Evolutionary conservation across 164 flowering plant species (phyloP), one percentile per base, ranked within the genome.

Genomic region (Macadamia integrifolia): DNA sequence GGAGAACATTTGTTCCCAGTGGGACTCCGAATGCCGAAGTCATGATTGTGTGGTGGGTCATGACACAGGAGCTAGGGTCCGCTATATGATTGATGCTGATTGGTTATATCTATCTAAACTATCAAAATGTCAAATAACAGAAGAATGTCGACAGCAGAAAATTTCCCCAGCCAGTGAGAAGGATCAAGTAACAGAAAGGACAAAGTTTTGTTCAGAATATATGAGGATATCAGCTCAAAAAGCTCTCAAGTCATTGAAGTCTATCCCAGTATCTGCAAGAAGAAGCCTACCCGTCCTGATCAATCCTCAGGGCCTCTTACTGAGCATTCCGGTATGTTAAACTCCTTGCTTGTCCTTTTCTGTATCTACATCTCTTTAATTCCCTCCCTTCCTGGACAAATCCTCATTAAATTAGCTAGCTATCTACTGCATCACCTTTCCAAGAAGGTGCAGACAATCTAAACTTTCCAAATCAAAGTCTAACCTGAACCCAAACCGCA

Each of bases 281-380:
- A 88, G 94, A 86, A 73, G 88, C 75, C 74, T 93, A 9, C 98
- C 97, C 65, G 98, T 93, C 55, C 71, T 93, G 61, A 82, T 89
- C 49, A 79, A 77, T 78, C 60, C 73, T 57, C 80, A 84, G 56
- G 94, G 89, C 43, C 74, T 76, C 55, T 66, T 93, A 57, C 77
- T 89, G 50, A 83, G 92, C 67, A 83, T 88, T 56, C 98, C 97
- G 65, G 98, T 93, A 83, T 42, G 88, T 68, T 48, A 6, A 60
- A 50, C 44, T 12, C 28, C 71, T 58, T 69, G 1, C 35, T 5
- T 62, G 69, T 52, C 3, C 28, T 53, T 63, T 73, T 32, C 23
- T 15, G 13, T 52, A 35, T 35, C 40, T 50, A 31, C n/a, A 17
- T 3, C 9, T 46, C 50, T 8, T 23, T 46, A 46, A 46, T 9